Evolutionary conservation across 176 grass and related monocot species (phyloP), one percentile per base, ranked within the genome.

Genomic region (Echinochloa phyllopogon): DNA sequence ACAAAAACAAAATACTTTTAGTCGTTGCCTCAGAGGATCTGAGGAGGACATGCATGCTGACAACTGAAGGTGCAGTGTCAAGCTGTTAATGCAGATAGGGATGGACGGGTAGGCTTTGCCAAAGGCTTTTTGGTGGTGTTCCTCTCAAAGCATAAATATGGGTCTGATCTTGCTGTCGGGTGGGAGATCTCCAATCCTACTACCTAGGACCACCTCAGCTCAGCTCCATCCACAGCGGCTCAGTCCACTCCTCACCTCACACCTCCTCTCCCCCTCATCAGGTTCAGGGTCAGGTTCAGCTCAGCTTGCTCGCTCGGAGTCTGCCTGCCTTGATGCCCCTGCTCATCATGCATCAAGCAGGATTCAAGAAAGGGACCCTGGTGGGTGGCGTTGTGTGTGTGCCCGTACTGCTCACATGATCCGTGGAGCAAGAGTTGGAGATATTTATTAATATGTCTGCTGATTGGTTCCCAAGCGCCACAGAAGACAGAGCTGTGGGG

Each of bases 101-200:
- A 89, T 72, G 82, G 87, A 75, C n/a, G 52, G 69, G 59, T 88
- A 84, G 82, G 82, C 76, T 89, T 89, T 85, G 85, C 59, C 78
- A 59, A 82, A 82, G 70, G 78, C 49, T 82, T 87, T 82, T 68
- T 56, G 82, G 76, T 24, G 75, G 75, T 84, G 82, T 80, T 89
- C 69, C 44, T 80, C 82, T 75, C 76, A 36, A 75, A 85, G 87
- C 76, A 75, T 89, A 85, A 89, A 85, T 80, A 80, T 61, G 87
- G 87, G 82, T 38, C 69, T 85, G 87, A 89, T 89, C 87, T 74
- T 89, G 87, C 76, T 89, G 87, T 89, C 87, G 82, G 87, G 76
- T n/a, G 62, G 40, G 59, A 85, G 87, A 89, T 89, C 87, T 83
- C 86, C 87, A 70, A 78, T 85, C 75, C 74, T 81, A 79, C 82